Conservation (phyloP, 1,284 basidiomycete species). For the Ganoderma multipileum region DNA sequence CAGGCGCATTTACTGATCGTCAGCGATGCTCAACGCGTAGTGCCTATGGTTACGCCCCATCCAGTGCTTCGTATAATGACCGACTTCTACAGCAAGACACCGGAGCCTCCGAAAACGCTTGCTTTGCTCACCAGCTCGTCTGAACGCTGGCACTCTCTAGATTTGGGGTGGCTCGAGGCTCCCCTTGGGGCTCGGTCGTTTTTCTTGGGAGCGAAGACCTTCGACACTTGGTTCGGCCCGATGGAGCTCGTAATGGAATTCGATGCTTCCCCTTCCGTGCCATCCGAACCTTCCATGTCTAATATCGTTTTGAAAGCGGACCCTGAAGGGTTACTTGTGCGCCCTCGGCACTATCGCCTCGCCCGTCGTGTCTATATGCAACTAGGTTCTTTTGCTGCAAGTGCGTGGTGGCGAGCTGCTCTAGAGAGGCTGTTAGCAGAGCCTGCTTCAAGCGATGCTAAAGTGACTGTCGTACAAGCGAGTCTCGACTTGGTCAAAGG, state of each 20-base stretch:
- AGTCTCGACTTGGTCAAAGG: constrained; percentile 51
- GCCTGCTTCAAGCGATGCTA: background rate
- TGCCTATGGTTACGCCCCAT: constrained; percentile 33
- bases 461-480: background rate
- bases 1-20: constrained; percentile 54
- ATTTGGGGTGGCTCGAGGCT: constrained; percentile 32
- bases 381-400: constrained; percentile 68
- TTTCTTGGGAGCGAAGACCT: constrained; percentile 18
- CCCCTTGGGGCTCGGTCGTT: constrained; percentile 19
- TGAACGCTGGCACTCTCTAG: constrained; percentile 46
- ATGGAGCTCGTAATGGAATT: constrained; percentile 56
- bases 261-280: constrained; percentile 33
- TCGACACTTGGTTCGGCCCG: constrained; percentile 34
- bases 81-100: constrained; percentile 48
- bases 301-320: constrained; percentile 47
- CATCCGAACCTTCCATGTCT: constrained; percentile 42
- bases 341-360: constrained; percentile 49
- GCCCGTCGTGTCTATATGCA: constrained; percentile 55
- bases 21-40: constrained; percentile 42
- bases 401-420: constrained; percentile 67
- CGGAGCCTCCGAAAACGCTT: constrained; percentile 48
- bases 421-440: constrained; percentile 40
- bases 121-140: constrained; percentile 44
- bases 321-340: constrained; percentile 43
- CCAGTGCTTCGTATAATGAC: constrained; percentile 52